Conservation (phyloP, 192 early-diverging fungal genomes). For the Lunasporangiospora selenospora region DNA sequence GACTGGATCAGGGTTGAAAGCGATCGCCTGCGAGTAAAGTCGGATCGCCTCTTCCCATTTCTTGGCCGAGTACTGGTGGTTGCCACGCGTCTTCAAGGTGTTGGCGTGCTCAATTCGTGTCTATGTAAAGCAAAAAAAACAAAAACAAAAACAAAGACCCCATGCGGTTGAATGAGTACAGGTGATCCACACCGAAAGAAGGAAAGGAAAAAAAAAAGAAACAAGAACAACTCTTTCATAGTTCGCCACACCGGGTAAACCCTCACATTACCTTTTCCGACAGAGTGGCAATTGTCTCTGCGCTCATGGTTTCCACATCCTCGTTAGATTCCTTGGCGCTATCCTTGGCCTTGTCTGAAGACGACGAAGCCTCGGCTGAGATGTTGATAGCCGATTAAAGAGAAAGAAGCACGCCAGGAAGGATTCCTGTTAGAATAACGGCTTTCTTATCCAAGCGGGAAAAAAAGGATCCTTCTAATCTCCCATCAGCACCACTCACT, state of each 20-base stretch:
- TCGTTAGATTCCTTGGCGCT: constrained; percentile 15
- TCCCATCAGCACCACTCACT: constrained; percentile 1
- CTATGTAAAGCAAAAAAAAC: constrained; percentile 28
- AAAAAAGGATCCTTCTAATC: no score
- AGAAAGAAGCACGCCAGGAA: no score
- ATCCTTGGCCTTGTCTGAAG: constrained; percentile 20
- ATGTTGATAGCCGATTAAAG: no score
- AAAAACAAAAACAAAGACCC: background rate
- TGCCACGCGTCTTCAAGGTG: constrained; percentile 85
- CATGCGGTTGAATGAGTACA: no score
- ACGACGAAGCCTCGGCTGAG: constrained; percentile 4
- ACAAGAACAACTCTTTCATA: background rate
- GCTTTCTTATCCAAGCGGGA: no score
- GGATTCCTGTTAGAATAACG: no score
- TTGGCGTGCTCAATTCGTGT: constrained; percentile 69
- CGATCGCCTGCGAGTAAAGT: constrained; percentile 90
- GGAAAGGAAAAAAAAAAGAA: background rate
- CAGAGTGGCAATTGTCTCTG: constrained; percentile 36
- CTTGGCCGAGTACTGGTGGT: constrained; percentile 83
- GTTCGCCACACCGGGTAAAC: background rate
- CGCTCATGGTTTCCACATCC: constrained; percentile 46
- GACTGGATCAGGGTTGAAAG: constrained; percentile 80
- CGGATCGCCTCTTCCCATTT: constrained; percentile 87
- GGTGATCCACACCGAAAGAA: no score
- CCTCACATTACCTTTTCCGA: constrained; percentile 34